Evolutionary conservation across 768 basidiomycete species (phyloP).

Genomic region (Mycena maculata): DNA sequence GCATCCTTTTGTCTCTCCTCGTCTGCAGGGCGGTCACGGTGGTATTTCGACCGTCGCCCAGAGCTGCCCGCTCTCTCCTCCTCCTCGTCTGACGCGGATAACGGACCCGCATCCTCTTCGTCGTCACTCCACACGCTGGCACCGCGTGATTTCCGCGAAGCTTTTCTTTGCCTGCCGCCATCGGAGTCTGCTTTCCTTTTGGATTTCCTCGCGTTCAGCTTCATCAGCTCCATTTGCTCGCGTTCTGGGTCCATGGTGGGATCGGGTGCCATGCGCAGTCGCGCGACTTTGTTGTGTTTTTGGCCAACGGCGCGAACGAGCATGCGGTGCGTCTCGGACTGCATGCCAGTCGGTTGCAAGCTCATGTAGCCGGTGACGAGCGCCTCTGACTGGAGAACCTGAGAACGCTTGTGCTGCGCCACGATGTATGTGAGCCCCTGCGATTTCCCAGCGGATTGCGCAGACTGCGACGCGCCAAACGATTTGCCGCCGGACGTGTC

Average conservation of each 20-base stretch:
- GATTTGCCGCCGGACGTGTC: slow-evolving; percentile 80
- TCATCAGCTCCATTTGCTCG: slow-evolving; percentile 75
- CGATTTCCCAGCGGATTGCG: slow-evolving; percentile 51
- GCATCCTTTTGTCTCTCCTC: slow-evolving; percentile 68
- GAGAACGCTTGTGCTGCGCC: slow-evolving; percentile 87
- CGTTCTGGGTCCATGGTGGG: slow-evolving; percentile 81
- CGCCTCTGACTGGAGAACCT: slow-evolving; percentile 89
- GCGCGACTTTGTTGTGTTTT: slow-evolving; percentile 84
- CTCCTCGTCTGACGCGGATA: slow-evolving; percentile 70
- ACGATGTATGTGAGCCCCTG: slow-evolving; percentile 91
- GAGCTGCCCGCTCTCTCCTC: slow-evolving; percentile 54
- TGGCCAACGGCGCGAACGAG: slow-evolving; percentile 88
- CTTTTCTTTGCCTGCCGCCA: slow-evolving; percentile 60
- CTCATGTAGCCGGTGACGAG: slow-evolving; percentile 86
- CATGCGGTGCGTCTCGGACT: slow-evolving; percentile 90
- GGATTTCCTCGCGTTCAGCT: slow-evolving; percentile 71
- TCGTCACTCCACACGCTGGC: slow-evolving; percentile 72
- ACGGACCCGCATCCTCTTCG: slow-evolving; percentile 63
- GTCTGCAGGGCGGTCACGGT: slow-evolving; percentile 54
- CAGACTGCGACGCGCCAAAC: slow-evolving; percentile 53
- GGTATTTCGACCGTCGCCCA: slow-evolving; percentile 59
- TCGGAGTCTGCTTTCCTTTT: slow-evolving; percentile 66
- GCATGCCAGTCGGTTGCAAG: slow-evolving; percentile 89
- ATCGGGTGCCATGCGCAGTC: slow-evolving; percentile 83
- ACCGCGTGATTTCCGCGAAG: slow-evolving; percentile 53